A percentile compares a stretch with the other conserved stretches of the same genome.
Conservation (phyloP, 805 yeast genomes). For the Blastobotrys mokoenaii region DNA sequence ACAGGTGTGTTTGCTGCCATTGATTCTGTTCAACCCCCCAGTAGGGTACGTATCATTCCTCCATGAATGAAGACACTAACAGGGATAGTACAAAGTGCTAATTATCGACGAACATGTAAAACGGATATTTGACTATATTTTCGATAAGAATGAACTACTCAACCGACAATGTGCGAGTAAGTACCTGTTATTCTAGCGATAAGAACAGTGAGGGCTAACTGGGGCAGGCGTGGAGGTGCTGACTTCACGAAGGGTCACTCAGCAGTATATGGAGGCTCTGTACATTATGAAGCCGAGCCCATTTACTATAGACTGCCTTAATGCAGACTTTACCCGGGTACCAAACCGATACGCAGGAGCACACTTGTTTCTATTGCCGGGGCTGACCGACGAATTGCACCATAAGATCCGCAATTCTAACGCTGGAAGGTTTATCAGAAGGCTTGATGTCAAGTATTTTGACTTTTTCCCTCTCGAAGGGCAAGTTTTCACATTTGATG, state of each 20-base stretch:
- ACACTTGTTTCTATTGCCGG: constrained; percentile 66
- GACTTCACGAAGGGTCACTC: constrained; percentile 53
- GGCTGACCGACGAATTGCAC: constrained; percentile 23
- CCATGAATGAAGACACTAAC: background rate
- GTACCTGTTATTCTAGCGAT: constrained; percentile 33
- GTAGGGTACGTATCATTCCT: constrained; percentile 12
- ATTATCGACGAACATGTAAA: constrained; percentile 24
- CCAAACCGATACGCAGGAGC: constrained; percentile 72
- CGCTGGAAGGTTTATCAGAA: constrained; percentile 20
- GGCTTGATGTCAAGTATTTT: constrained; percentile 37
- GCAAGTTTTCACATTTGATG: constrained; percentile 61
- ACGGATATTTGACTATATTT: constrained; percentile 18
- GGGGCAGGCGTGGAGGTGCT: constrained; percentile 31
- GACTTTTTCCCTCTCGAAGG: constrained; percentile 60
- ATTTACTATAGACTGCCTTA: constrained; percentile 65
- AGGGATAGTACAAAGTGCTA: constrained; percentile 29
- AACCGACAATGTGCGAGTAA: constrained; percentile 13
- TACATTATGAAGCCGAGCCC: constrained; percentile 66
- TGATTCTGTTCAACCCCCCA: constrained; percentile 34
- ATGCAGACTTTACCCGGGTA: constrained; percentile 58
- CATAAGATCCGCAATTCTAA: constrained; percentile 21
- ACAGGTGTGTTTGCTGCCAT: constrained; percentile 29
- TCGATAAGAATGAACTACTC: constrained; percentile 34
- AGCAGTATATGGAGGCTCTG: constrained; percentile 64
- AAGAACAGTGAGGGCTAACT: constrained; percentile 15